Conservation (phyloP, 768 basidiomycete genomes). For the Russula sp. region DNA sequence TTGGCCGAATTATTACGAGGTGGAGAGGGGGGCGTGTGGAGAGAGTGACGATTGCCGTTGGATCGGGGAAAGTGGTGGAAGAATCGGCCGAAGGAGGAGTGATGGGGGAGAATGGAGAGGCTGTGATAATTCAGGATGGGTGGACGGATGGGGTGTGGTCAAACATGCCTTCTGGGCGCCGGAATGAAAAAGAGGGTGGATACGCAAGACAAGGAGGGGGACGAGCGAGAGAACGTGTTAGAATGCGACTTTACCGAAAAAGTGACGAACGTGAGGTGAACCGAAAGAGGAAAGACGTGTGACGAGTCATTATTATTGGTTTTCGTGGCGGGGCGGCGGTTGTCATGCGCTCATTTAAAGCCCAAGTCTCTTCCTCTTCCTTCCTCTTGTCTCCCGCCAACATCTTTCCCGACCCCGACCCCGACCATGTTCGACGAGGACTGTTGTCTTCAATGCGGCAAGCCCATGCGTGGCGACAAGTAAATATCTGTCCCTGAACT, state of each 20-base stretch:
- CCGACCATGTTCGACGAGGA: slow-evolving; percentile 34
- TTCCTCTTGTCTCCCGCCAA: slow-evolving; percentile 15
- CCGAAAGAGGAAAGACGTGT: slow-evolving; percentile 3
- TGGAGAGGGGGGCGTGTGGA: too few relatives aligned
- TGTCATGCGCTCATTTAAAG: slow-evolving; percentile 25
- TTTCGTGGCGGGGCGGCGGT: slow-evolving; percentile 12
- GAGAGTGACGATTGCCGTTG: too few relatives aligned
- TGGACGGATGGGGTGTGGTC: slow-evolving; percentile 2
- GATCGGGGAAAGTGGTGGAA: background rate
- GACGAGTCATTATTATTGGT: slow-evolving; percentile 21
- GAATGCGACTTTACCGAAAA: slow-evolving; percentile 3
- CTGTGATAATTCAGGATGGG: slow-evolving; percentile 5
- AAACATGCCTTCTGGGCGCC: slow-evolving; percentile 23
- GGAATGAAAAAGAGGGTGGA: slow-evolving; percentile 7
- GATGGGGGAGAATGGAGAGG: slow-evolving; percentile 22
- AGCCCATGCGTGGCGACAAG: slow-evolving; percentile 29
- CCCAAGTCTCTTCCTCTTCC: background rate
- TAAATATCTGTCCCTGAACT: slow-evolving; percentile 22
- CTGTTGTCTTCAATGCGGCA: slow-evolving; percentile 35
- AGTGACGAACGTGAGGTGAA: slow-evolving; percentile 9
- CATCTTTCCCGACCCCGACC: background rate
- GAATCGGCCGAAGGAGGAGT: background rate
- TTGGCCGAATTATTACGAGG: slow-evolving; percentile 8
- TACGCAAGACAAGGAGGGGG: background rate
- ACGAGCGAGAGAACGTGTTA: background rate